Conservation (phyloP, 1,284 basidiomycete species). For the Papiliotrema fonsecae region DNA sequence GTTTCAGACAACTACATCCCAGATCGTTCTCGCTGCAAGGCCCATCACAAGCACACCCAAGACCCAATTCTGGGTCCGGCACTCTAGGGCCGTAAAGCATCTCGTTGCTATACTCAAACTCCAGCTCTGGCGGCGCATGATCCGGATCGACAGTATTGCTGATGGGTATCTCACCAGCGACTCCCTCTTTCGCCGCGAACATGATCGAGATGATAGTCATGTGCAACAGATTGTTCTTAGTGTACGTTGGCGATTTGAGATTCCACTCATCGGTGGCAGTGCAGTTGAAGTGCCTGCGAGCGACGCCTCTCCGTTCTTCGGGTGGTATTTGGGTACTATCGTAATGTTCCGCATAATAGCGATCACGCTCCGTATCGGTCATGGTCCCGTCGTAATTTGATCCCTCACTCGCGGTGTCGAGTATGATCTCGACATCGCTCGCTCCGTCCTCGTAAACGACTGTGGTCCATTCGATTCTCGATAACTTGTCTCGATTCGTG, state of each 20-base stretch:
- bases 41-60: conserved; percentile 68
- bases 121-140: conserved; percentile 52
- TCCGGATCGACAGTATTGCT: conserved; percentile 62
- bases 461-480: background rate
- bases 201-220: conserved; percentile 56
- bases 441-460: conserved; percentile 1
- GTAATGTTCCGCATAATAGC: background rate
- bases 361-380: background rate
- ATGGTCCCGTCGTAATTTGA: background rate
- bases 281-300: conserved; percentile 17
- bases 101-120: conserved; percentile 42
- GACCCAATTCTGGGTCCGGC: conserved; percentile 60
- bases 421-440: background rate
- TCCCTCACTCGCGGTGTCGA: background rate
- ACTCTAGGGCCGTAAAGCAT: conserved; percentile 67
- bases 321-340: conserved; percentile 14
- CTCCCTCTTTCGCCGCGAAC: conserved; percentile 61
- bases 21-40: conserved; percentile 63
- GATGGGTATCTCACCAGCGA: conserved; percentile 62
- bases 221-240: conserved; percentile 22
- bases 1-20: conserved; percentile 62
- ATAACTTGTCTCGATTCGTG: too few relatives aligned
- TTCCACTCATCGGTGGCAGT: conserved; percentile 23
- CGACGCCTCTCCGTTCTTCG: conserved; percentile 15
- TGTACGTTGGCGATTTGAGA: conserved; percentile 4